These are phyloP conservation scores for Beauveria sp. DNA, from an alignment of 2,329 filamentous ascomycete species.

Conservation along the genomic window DNA sequence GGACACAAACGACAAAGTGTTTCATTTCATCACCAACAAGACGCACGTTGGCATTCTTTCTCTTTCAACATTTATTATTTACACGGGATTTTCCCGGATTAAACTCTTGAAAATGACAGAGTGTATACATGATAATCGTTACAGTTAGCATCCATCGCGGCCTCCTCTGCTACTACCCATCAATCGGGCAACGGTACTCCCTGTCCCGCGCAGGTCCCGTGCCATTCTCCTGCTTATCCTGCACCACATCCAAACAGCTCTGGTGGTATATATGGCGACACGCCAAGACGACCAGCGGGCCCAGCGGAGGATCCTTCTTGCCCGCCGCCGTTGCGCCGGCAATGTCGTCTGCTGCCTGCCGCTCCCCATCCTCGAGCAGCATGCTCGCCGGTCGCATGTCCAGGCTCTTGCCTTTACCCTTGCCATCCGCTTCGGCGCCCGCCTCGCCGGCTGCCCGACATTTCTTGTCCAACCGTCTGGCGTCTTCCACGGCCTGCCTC, in stretches of 20 bases:
- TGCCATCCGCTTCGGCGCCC: slow-evolving; percentile 15
- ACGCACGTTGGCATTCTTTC: background rate
- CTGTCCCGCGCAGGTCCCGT: slow-evolving; percentile 36
- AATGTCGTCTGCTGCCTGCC: slow-evolving; percentile 10
- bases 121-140: slow-evolving; percentile 5
- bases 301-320: slow-evolving; percentile 45
- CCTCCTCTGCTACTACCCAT: slow-evolving; percentile 33
- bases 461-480: slow-evolving; percentile 35
- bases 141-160: background rate
- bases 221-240: slow-evolving; percentile 43
- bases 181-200: slow-evolving; percentile 50
- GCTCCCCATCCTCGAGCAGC: slow-evolving; percentile 20
- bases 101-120: background rate
- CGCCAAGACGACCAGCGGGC: slow-evolving; percentile 58
- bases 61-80: background rate
- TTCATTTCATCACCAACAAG: background rate
- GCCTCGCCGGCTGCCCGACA: slow-evolving; percentile 22
- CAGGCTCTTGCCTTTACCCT: slow-evolving; percentile 38
- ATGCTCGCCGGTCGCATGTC: slow-evolving; percentile 35
- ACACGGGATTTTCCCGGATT: background rate
- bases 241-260: slow-evolving; percentile 59
- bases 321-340: background rate
- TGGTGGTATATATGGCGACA: slow-evolving; percentile 67
- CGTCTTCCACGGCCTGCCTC: slow-evolving; percentile 41
- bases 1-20: background rate